Percentiles rank a stretch among this genome's conserved stretches.
Conservation (phyloP, 192 early-diverging fungal genomes). For the Lunasporangiospora selenospora region DNA sequence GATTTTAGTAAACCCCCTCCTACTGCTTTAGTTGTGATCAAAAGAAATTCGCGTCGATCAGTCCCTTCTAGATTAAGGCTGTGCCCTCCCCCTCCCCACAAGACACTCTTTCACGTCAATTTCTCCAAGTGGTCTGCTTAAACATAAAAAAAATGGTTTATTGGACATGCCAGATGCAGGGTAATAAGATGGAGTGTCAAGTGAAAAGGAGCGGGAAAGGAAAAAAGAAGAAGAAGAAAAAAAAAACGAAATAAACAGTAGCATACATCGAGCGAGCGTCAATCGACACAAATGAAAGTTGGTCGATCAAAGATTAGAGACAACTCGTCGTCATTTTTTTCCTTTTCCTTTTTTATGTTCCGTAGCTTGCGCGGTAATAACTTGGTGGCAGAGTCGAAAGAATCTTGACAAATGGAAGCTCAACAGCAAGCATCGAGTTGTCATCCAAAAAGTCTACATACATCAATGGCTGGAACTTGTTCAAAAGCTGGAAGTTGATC, state of each 20-base stretch:
- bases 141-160: too few relatives aligned
- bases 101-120: too few relatives aligned
- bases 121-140: too few relatives aligned
- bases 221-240: not conserved
- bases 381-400: constrained; percentile 78
- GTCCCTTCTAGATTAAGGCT: too few relatives aligned
- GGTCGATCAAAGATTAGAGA: too few relatives aligned
- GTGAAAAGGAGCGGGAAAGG: not conserved
- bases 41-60: too few relatives aligned
- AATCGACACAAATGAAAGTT: constrained; percentile 5
- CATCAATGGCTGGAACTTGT: constrained; percentile 88
- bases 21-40: too few relatives aligned
- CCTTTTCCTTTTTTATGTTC: constrained; percentile 51
- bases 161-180: constrained; percentile 3
- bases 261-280: too few relatives aligned
- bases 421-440: constrained; percentile 84
- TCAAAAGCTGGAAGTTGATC: constrained; percentile 72
- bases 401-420: constrained; percentile 86
- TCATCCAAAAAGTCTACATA: constrained; percentile 73
- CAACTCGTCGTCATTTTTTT: too few relatives aligned
- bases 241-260: not conserved
- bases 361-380: constrained; percentile 87
- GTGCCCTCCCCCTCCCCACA: too few relatives aligned
- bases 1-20: too few relatives aligned
- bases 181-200: not conserved